These are phyloP conservation scores for Peniophora sp. DNA, from an alignment of 1,284 basidiomycete species.

Conservation along the genomic window DNA sequence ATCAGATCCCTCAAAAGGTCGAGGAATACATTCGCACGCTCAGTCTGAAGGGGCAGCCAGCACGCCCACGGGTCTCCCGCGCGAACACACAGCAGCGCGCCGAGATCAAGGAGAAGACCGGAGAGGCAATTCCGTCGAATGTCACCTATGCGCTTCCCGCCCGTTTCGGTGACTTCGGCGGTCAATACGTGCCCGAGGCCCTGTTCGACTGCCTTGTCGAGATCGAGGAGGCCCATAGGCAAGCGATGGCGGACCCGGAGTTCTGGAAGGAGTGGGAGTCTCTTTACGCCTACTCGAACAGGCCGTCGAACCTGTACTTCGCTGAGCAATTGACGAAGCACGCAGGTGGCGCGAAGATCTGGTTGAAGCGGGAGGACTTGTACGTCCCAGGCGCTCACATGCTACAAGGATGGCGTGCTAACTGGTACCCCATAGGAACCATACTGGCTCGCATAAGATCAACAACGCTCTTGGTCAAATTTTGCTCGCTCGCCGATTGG, in stretches of 20 bases:
- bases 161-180: constrained; percentile 93
- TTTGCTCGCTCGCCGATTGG: constrained; percentile 84
- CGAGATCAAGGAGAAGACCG: neutral
- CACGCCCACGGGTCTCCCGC: constrained; percentile 9
- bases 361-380: constrained; percentile 97
- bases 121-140: constrained; percentile 11
- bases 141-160: constrained; percentile 47
- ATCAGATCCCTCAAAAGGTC: constrained; percentile 51
- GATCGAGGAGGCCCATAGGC: constrained; percentile 85
- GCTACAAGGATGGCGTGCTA: constrained; percentile 4
- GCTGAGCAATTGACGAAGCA: constrained; percentile 63
- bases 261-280: constrained; percentile 93
- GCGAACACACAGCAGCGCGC: neutral
- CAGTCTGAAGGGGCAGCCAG: constrained; percentile 45
- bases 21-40: constrained; percentile 72
- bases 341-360: constrained; percentile 83
- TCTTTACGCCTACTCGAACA: constrained; percentile 84
- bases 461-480: constrained; percentile 97
- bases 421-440: constrained; percentile 50
- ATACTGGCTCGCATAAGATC: constrained; percentile 96
- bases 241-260: constrained; percentile 79
- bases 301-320: constrained; percentile 64
- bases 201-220: constrained; percentile 88
- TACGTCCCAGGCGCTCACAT: constrained; percentile 31
- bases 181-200: constrained; percentile 95